phyloP scores from a whole-genome alignment of 352 stramenopile species.

The Pythium vanterpoolii region DNA sequence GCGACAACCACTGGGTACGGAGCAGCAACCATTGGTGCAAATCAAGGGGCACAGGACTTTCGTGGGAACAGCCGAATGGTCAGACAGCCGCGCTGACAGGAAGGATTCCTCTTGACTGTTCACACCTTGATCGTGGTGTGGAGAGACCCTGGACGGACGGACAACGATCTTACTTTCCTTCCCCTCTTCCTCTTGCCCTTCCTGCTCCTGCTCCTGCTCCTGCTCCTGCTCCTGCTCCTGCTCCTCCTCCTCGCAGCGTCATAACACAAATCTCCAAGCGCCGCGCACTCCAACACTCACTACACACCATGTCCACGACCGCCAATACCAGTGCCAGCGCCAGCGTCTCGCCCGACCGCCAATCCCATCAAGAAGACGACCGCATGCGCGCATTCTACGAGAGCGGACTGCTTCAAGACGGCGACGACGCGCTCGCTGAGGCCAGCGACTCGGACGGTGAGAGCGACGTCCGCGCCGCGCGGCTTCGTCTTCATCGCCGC shows the following conservation, averaged over 20 bases:
- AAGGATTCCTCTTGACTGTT: not conserved
- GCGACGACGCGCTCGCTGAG: conserved; percentile 27
- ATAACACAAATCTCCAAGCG: not conserved
- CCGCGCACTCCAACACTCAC: not conserved
- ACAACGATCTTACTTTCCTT: not conserved
- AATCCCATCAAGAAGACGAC: conserved; percentile 7
- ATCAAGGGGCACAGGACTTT: too few relatives aligned
- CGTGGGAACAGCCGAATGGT: too few relatives aligned
- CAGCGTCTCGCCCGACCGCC: not conserved
- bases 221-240: not conserved
- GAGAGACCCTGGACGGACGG: too few relatives aligned
- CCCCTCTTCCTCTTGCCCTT: not conserved
- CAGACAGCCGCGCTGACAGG: conserved; percentile 3
- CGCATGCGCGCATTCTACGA: conserved; percentile 61
- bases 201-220: not conserved
- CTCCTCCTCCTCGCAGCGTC: not conserved
- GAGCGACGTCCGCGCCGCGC: conserved; percentile 30
- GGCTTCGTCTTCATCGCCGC: not conserved
- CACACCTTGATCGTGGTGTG: too few relatives aligned
- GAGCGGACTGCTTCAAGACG: conserved; percentile 50
- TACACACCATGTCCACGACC: not conserved
- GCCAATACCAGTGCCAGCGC: not conserved
- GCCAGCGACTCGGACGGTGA: conserved; percentile 60
- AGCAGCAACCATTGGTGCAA: too few relatives aligned
- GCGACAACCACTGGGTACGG: not conserved